These are phyloP conservation scores for Malus hybrid DNA, from an alignment of 331 rosid genomes.

Conservation along the genomic window DNA sequence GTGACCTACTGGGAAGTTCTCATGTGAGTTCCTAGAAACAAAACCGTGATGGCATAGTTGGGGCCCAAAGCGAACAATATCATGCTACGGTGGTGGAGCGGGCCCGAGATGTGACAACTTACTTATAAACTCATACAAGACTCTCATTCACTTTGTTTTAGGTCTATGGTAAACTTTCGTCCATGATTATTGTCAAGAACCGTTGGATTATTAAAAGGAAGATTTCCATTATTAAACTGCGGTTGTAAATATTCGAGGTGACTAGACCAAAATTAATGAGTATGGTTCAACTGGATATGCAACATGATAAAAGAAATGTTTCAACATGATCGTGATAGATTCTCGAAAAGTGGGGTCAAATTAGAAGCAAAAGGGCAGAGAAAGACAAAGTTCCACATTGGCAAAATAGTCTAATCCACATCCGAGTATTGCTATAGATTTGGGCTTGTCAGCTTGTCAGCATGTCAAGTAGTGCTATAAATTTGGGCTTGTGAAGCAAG, in stretches of 20 bases:
- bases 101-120: too few relatives aligned
- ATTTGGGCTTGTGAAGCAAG: neutral
- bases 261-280: neutral
- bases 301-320: neutral
- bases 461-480: neutral
- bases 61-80: too few relatives aligned
- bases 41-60: too few relatives aligned
- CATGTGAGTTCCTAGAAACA: too few relatives aligned
- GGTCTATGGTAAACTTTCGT: neutral
- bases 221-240: neutral
- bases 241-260: neutral
- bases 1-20: too few relatives aligned
- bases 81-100: too few relatives aligned
- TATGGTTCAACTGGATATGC: neutral
- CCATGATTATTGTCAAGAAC: neutral
- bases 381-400: slow-evolving; percentile 4
- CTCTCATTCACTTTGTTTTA: neutral
- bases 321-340: neutral
- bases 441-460: too few relatives aligned
- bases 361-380: neutral
- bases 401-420: neutral
- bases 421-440: too few relatives aligned
- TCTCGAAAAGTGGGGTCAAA: neutral
- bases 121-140: too few relatives aligned
- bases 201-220: neutral